These are phyloP conservation scores for Alternaria sp. DNA, from an alignment of 2,329 filamentous ascomycete species.

Conservation along the genomic window DNA sequence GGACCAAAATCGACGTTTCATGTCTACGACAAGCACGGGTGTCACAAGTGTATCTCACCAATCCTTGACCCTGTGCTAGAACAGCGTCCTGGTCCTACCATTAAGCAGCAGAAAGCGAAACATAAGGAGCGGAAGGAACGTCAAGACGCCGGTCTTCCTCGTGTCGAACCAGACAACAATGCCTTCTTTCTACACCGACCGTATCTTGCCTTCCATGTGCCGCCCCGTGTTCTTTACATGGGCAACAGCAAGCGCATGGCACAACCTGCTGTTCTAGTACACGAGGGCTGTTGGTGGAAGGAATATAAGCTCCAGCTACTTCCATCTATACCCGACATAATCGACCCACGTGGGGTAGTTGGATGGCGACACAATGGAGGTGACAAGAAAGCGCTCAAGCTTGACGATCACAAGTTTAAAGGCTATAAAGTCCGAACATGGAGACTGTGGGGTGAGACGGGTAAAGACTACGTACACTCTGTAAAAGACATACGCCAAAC, in stretches of 20 bases:
- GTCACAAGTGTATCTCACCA: constrained; percentile 5
- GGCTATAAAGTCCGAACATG: constrained; percentile 44
- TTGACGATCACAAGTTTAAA: constrained; percentile 23
- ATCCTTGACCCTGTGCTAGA: background rate
- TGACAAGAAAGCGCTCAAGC: constrained; percentile 14
- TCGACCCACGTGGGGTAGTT: constrained; percentile 44
- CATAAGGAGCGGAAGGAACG: constrained; percentile 18
- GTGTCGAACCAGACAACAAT: constrained; percentile 8
- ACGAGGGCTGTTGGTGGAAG: constrained; percentile 36
- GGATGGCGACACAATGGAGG: constrained; percentile 31
- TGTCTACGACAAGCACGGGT: background rate
- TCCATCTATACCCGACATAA: constrained; percentile 27
- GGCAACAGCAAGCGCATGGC: constrained; percentile 23
- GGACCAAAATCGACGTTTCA: background rate
- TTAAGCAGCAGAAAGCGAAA: constrained; percentile 20
- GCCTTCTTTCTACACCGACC: constrained; percentile 44
- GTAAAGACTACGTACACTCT: constrained; percentile 37
- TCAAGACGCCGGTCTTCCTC: constrained; percentile 10
- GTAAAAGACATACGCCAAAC: constrained; percentile 27
- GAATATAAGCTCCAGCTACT: constrained; percentile 44
- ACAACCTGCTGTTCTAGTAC: constrained; percentile 35
- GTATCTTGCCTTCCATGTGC: constrained; percentile 40
- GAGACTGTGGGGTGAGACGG: constrained; percentile 45
- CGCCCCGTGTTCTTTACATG: constrained; percentile 39
- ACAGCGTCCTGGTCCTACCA: constrained; percentile 14